Conservation (phyloP, 2,329 filamentous ascomycete species). For the Aphanoascus verrucosus region DNA sequence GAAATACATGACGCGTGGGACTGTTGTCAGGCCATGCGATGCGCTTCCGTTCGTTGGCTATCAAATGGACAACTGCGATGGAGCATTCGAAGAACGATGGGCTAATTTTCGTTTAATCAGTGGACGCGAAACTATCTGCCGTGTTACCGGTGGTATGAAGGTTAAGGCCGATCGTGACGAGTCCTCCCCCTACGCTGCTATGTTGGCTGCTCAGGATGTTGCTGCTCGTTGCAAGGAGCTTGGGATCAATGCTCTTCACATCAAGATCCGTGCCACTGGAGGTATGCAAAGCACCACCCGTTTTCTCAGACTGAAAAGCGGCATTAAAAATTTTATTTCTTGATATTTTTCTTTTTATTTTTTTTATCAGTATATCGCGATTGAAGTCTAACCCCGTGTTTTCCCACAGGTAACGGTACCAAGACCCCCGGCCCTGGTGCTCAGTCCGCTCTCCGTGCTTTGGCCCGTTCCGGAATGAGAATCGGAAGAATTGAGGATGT, state of each 20-base stretch:
- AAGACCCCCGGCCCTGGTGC: slow-evolving; percentile 99
- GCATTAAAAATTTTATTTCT: not conserved
- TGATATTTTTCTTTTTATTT: no score
- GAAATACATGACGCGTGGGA: not conserved
- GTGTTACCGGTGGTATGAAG: slow-evolving; percentile 99
- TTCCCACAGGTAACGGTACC: slow-evolving; percentile 76
- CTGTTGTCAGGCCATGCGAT: slow-evolving; percentile 41
- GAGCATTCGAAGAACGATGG: not conserved
- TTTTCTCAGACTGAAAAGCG: no score
- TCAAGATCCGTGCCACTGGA: slow-evolving; percentile 99
- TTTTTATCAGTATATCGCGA: no score
- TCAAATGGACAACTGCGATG: slow-evolving; percentile 14
- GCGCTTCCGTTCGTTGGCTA: slow-evolving; percentile 30
- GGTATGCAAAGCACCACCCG: slow-evolving; percentile 47
- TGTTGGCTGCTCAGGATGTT: slow-evolving; percentile 99
- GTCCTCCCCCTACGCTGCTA: slow-evolving; percentile 98
- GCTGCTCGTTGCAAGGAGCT: slow-evolving; percentile 81
- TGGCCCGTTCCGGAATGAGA: slow-evolving; percentile 99
- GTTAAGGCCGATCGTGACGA: slow-evolving; percentile 99
- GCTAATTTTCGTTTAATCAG: slow-evolving; percentile 53
- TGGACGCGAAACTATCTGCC: slow-evolving; percentile 99
- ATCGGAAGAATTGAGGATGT: slow-evolving; percentile 99
- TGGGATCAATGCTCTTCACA: slow-evolving; percentile 91
- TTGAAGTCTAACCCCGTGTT: slow-evolving; percentile 1
- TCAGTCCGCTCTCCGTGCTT: slow-evolving; percentile 95